Percentiles rank a stretch among this genome's conserved stretches.
phyloP scores from a whole-genome alignment of 148 eudicot species.

The Amaranthus hypochondriacus region DNA sequence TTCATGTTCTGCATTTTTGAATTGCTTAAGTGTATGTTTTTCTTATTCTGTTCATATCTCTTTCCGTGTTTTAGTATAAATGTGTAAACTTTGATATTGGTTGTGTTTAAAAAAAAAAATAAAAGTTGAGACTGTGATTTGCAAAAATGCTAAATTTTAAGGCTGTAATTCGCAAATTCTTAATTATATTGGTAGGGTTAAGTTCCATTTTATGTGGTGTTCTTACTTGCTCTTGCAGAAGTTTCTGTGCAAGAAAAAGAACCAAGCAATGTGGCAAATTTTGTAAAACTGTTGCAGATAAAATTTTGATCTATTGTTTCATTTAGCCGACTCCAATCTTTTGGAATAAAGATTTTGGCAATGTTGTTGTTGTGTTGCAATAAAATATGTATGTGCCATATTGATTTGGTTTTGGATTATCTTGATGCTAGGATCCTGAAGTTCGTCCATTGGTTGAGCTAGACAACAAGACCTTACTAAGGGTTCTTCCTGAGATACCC shows the following conservation, averaged over 20 bases:
- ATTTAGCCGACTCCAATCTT: no score
- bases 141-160: no score
- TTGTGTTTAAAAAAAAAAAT: no score
- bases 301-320: background rate
- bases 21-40: no score
- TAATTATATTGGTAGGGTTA: background rate
- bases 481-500: slow-evolving; percentile 79
- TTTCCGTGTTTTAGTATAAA: no score
- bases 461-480: slow-evolving; percentile 45
- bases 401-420: slow-evolving; percentile 4
- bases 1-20: background rate
- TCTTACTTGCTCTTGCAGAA: background rate
- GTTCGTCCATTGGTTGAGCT: slow-evolving; percentile 67
- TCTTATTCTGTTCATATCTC: no score
- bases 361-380: no score
- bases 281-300: background rate
- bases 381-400: background rate
- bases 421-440: slow-evolving; percentile 56
- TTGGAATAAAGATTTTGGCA: no score
- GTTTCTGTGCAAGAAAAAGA: background rate
- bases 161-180: no score
- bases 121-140: no score
- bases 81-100: no score
- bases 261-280: no score
- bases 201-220: background rate